Conservation (phyloP, 495 filamentous ascomycete genomes). For the Cercophora sp. region DNA sequence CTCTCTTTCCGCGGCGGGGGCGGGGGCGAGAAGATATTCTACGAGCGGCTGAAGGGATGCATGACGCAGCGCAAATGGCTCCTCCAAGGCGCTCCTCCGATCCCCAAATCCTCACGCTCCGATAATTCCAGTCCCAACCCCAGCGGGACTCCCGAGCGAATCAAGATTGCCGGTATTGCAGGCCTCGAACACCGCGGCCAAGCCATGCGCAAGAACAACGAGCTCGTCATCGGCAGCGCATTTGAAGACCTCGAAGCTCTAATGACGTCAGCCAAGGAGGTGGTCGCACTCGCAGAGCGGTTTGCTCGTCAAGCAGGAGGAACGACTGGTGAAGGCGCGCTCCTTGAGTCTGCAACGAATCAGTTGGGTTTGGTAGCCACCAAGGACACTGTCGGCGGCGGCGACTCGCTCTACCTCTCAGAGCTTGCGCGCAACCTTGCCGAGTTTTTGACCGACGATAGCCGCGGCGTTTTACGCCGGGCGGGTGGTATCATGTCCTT, state of each 20-base stretch:
- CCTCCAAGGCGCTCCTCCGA: constrained; percentile 83
- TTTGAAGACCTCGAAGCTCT: constrained; percentile 96
- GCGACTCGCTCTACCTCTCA: constrained; percentile 58
- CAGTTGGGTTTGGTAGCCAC: constrained; percentile 87
- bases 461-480: constrained; percentile 69
- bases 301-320: constrained; percentile 67
- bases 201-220: constrained; percentile 83
- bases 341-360: constrained; percentile 71
- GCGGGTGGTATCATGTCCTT: constrained; percentile 94
- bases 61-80: constrained; percentile 96
- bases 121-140: constrained; percentile 7
- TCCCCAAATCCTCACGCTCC: constrained; percentile 61
- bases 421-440: constrained; percentile 87
- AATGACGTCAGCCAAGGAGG: constrained; percentile 94
- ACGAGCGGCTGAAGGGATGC: constrained; percentile 79
- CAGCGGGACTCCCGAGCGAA: constrained; percentile 31
- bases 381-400: constrained; percentile 71
- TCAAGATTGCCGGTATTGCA: constrained; percentile 80
- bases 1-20: constrained; percentile 81
- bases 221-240: constrained; percentile 85
- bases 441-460: constrained; percentile 90
- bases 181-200: constrained; percentile 81
- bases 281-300: constrained; percentile 86
- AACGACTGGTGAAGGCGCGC: constrained; percentile 57
- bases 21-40: constrained; percentile 86